Base-by-base conservation (phyloP, 306 rosid species). In the Phaseolus lunatus region DNA sequence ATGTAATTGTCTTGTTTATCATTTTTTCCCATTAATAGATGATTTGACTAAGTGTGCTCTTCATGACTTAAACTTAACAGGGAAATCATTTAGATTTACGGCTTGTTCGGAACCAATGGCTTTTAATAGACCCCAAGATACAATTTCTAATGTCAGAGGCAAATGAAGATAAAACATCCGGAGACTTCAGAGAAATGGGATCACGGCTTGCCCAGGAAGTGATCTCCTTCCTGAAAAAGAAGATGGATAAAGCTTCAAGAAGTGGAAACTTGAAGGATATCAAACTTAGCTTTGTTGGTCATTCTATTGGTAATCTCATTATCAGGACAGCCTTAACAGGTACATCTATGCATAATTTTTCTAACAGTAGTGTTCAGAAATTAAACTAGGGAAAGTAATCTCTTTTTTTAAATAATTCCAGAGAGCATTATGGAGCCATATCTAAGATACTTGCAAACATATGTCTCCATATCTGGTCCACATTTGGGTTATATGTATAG, bases 121-220 rank as follows among this genome's bases (percentile, higher is more conserved):
- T 95, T 67, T 78, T 89, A 86, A 83, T 95, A 75, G 99, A 95
- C 84, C 99, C 99, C 49, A 88, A 89, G 78, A 85, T 82, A 75
- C 93, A 95, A 65, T 95, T 87, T 89, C 96, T 95, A 70, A 92
- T 92, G 99, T 95, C 99, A 19, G 89, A 82, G 86, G 87, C 87
- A 75, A 95, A 95, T 59, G 97, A 95, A 76, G 97, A 92, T 71
- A 92, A 86, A 86, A 95, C 97, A 66, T 89, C 96, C 47, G 95
- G 86, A 50, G 99, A 95, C 84, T 92, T 95, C 84, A 90, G 97
- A 86, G 97, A 89, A 84, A 92, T 95, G 99, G 99, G 99, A 72
- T 82, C 58, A 61, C 86, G 99, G 87, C 89, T 95, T 71, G 99
- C 97, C 47, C 86, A 95, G 77, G 99, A 95, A 84, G 96, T 92